Conservation (phyloP, 2,329 filamentous ascomycete genomes). For the Paradendryphiella salina region DNA sequence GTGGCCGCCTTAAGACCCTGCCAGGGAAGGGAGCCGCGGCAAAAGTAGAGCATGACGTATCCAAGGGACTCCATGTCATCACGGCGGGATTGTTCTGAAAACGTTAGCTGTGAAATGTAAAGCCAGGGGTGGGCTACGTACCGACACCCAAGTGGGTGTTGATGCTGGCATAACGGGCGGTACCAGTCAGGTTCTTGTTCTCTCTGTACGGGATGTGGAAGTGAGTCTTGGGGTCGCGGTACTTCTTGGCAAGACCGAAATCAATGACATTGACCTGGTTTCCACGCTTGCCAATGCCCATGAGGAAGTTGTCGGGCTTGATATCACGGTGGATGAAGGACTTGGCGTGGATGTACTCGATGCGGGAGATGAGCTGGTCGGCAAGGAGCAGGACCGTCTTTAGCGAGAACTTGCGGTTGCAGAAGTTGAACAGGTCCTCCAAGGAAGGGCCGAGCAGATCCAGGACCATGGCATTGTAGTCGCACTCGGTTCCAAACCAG, state of each 20-base stretch:
- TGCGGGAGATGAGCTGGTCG: conserved; percentile 97
- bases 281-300: conserved; percentile 98
- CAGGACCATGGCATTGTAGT: conserved; percentile 99
- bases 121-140: conserved; percentile 49
- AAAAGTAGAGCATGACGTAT: conserved; percentile 99
- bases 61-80: conserved; percentile 99
- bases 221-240: conserved; percentile 98
- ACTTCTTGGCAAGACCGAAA: conserved; percentile 99
- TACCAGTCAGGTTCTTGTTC: conserved; percentile 99
- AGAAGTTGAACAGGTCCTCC: conserved; percentile 99
- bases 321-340: conserved; percentile 99
- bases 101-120: conserved; percentile 18
- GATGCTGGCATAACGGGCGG: conserved; percentile 96
- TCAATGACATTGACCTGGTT: conserved; percentile 99
- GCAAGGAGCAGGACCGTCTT: conserved; percentile 97
- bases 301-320: conserved; percentile 99
- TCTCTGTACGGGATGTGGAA: conserved; percentile 99
- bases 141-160: conserved; percentile 97
- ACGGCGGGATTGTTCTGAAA: conserved; percentile 89
- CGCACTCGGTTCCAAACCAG: conserved; percentile 99
- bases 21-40: conserved; percentile 97
- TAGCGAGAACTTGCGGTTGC: conserved; percentile 98
- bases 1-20: conserved; percentile 97
- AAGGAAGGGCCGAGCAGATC: conserved; percentile 93
- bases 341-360: conserved; percentile 99